Evolutionary conservation across 768 basidiomycete species (phyloP).

Genomic region (Russula emetica): DNA sequence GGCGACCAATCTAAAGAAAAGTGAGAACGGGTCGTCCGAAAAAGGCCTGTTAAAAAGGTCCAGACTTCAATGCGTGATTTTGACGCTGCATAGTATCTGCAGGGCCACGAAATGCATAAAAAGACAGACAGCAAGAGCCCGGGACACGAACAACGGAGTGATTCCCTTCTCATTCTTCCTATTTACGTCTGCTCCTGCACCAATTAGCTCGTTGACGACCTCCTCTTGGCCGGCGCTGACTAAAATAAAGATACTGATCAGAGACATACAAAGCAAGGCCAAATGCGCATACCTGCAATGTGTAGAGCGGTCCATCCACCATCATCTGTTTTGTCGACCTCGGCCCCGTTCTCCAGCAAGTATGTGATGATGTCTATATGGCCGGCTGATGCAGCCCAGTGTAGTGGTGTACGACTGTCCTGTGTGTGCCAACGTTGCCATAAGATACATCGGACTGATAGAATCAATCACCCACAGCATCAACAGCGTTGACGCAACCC

Average conservation of each 20-base stretch:
- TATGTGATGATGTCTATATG: constrained; percentile 61
- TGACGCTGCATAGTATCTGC: constrained; percentile 89
- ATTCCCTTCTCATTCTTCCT: constrained; percentile 78
- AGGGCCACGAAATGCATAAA: constrained; percentile 23
- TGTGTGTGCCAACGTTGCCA: constrained; percentile 30
- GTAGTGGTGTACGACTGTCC: constrained; percentile 80
- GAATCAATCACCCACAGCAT: constrained; percentile 45
- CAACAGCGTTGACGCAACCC: constrained; percentile 54
- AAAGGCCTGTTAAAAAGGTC: constrained; percentile 4
- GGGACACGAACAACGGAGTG: constrained; percentile 63
- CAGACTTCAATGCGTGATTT: constrained; percentile 79
- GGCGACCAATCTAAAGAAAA: constrained; percentile 70
- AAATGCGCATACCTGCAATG: constrained; percentile 55
- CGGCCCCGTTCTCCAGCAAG: constrained; percentile 65
- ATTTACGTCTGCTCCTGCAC: constrained; percentile 80
- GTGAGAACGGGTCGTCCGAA: background rate
- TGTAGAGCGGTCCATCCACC: constrained; percentile 78
- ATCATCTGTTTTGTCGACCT: constrained; percentile 61
- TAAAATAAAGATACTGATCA: constrained; percentile 34
- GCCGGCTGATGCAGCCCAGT: constrained; percentile 79
- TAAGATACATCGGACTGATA: background rate
- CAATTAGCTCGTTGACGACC: constrained; percentile 69
- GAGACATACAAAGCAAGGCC: background rate
- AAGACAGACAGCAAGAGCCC: constrained; percentile 13
- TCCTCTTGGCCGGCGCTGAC: constrained; percentile 79